These are phyloP conservation scores for Salvia rosmarinus DNA, from an alignment of 257 asterid genomes.

Conservation along the genomic window DNA sequence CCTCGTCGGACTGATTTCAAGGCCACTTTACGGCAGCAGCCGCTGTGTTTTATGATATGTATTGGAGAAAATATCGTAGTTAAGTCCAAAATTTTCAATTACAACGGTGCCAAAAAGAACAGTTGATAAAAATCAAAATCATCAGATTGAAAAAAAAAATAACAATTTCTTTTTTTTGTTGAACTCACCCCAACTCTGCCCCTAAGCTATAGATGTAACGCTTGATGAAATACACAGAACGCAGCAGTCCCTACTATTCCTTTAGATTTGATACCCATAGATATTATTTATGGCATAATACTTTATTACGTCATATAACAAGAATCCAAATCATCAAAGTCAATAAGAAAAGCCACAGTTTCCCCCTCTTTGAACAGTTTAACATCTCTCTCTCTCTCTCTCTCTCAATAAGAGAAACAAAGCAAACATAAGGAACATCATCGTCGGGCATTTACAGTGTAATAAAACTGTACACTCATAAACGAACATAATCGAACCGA, in stretches of 20 bases:
- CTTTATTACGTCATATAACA: background rate
- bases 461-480: constrained; percentile 39
- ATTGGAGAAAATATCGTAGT: too few relatives aligned
- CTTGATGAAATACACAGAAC: background rate
- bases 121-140: too few relatives aligned
- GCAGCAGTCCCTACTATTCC: too few relatives aligned
- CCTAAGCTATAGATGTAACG: background rate
- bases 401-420: background rate
- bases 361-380: background rate
- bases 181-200: too few relatives aligned
- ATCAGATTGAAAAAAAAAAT: too few relatives aligned
- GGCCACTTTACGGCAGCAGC: too few relatives aligned
- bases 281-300: background rate
- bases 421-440: background rate
- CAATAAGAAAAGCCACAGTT: background rate
- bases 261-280: background rate
- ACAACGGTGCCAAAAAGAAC: too few relatives aligned
- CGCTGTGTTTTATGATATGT: too few relatives aligned
- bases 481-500: background rate
- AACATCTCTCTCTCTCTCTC: background rate
- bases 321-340: background rate
- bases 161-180: too few relatives aligned
- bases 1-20: too few relatives aligned
- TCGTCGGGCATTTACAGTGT: background rate
- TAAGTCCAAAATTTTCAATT: too few relatives aligned